Evolutionary conservation across 2,329 filamentous ascomycete genomes (phyloP).

Genomic region (Neoascochyta sp.): DNA sequence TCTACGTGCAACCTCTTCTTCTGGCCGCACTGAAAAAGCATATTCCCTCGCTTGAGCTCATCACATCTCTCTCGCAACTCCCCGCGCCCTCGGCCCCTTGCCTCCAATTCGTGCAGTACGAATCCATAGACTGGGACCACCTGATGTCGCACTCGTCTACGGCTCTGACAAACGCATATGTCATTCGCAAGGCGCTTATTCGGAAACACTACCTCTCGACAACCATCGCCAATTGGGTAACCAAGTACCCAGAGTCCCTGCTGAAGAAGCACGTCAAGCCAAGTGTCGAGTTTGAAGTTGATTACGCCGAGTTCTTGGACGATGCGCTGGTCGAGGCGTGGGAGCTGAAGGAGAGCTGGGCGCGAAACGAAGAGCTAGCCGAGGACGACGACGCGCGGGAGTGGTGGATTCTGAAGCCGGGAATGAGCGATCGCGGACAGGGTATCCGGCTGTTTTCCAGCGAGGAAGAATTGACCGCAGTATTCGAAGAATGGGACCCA

Average conservation of each 20-base stretch:
- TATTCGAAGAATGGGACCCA: constrained; percentile 90
- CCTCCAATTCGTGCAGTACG: constrained; percentile 82
- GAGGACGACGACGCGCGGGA: constrained; percentile 52
- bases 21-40: constrained; percentile 64
- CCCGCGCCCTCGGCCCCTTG: constrained; percentile 49
- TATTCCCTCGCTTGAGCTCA: constrained; percentile 58
- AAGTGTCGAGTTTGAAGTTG: constrained; percentile 84
- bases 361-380: constrained; percentile 55
- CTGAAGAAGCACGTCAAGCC: constrained; percentile 70
- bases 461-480: constrained; percentile 74
- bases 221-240: constrained; percentile 79
- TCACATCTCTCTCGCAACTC: constrained; percentile 50
- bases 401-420: constrained; percentile 98
- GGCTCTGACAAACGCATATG: constrained; percentile 78
- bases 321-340: constrained; percentile 88
- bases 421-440: constrained; percentile 95
- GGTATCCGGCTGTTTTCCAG: constrained; percentile 86
- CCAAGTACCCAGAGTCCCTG: constrained; percentile 72
- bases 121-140: constrained; percentile 79
- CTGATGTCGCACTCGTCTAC: constrained; percentile 59
- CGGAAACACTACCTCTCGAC: constrained; percentile 89
- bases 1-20: constrained; percentile 85
- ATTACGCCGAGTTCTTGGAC: constrained; percentile 95
- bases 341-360: constrained; percentile 76
- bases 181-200: constrained; percentile 94